Base-by-base conservation (phyloP, 1,284 basidiomycete genomes). In the Hemileia vastatrix region DNA sequence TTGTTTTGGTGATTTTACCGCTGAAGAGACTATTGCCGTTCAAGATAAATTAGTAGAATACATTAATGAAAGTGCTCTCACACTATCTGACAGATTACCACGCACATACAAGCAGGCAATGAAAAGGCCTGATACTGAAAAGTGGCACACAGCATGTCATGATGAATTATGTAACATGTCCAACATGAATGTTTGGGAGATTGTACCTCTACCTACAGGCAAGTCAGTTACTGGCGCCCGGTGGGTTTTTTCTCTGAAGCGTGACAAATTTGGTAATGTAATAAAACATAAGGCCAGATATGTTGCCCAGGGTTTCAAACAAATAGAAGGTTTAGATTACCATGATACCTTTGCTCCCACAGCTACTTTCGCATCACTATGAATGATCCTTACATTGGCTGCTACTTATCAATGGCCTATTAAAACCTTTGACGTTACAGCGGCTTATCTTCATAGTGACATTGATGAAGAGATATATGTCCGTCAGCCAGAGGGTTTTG, bases 221-320 rank as follows among this genome's bases (percentile, higher is more conserved):
- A 43, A 18, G 6, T 23, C 36, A 40, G n/a, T 21, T 3, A 18
- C 44, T 23, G 53, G 53, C 3, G 53, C 53, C 3, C 9, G 24
- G 15, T 54, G 53, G 53, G 53, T 54, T 6, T 54, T 54, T n/a
- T 4, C 31, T 5, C 23, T 54, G 19, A 54, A 54, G 21, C 8
- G 23, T 6, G 44, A 54, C 8, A 15, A 32, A 4, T 13, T 23
- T 54, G 53, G 53, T 18, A 9, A 27, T 13, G 24, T 54, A 13
- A 19, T 21, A 4, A 33, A 43, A n/a, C 44, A 18, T 21, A 9
- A 33, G 5, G 53, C 53, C 2, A 43, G 53, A 3, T 54, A 54
- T 44, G 53, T 54, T 1, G 53, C 53, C 1, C 31, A 43, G 18
- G 53, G 36, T 1, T 54, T 54, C 53, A 43, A 27, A 19, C 53